Percentiles rank a stretch among this genome's conserved stretches.
Evolutionary conservation across 345 rosid genomes (phyloP).

Genomic region (Noccaea bulbosa): DNA sequence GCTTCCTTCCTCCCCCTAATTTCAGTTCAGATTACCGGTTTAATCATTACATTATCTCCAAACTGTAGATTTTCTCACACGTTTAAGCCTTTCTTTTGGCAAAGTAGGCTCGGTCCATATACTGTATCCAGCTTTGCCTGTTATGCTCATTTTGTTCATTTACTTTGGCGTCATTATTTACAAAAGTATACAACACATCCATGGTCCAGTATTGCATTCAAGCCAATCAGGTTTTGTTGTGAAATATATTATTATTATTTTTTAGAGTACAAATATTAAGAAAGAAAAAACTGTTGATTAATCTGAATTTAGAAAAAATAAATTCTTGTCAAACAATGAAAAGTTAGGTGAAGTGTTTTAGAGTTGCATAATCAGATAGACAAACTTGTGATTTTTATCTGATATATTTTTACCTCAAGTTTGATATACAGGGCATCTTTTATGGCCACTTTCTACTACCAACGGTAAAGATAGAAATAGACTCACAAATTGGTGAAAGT

Average conservation of each 20-base stretch:
- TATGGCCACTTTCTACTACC: conserved; percentile 20
- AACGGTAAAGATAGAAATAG: conserved; percentile 39
- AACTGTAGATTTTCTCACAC: conserved; percentile 23
- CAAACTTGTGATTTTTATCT: background rate
- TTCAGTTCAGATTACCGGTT: background rate
- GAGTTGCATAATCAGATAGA: background rate
- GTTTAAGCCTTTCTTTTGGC: conserved; percentile 1
- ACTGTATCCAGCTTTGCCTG: conserved; percentile 3
- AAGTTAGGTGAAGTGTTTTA: background rate
- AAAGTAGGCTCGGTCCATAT: conserved; percentile 27
- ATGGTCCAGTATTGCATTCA: conserved; percentile 7
- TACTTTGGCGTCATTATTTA: conserved; percentile 7
- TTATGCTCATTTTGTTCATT: conserved; percentile 32
- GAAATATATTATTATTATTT: background rate
- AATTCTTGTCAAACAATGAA: too few relatives aligned
- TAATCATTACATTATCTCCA: background rate
- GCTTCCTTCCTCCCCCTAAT: background rate
- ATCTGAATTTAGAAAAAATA: background rate
- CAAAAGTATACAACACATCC: background rate
- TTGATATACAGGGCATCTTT: conserved; percentile 8
- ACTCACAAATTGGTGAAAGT: conserved; percentile 10
- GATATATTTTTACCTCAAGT: background rate
- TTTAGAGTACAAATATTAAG: background rate
- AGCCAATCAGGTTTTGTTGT: background rate
- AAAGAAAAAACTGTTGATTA: background rate